Evolutionary conservation across 2,329 filamentous ascomycete genomes (phyloP).

Genomic region (Xylaria sp.): DNA sequence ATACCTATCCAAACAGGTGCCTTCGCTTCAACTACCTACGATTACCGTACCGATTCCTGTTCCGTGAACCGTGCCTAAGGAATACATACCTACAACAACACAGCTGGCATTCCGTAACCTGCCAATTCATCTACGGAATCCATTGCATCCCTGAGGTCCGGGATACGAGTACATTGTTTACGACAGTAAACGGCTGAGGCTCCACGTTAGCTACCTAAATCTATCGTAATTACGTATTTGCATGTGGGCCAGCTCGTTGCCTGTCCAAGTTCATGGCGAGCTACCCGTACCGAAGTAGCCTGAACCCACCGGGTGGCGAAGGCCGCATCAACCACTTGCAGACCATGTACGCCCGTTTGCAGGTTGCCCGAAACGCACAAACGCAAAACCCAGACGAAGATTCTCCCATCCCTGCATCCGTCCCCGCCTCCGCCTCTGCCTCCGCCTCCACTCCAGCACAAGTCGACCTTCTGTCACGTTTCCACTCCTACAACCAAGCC

Average conservation of each 20-base stretch:
- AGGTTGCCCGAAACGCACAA: constrained; percentile 27
- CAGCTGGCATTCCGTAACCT: too few species aligned
- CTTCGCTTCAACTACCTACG: too few species aligned
- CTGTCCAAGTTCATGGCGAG: constrained; percentile 31
- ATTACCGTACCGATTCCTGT: too few species aligned
- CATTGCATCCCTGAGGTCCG: too few species aligned
- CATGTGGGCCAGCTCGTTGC: constrained; percentile 17
- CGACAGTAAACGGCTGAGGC: not conserved
- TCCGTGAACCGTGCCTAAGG: too few species aligned
- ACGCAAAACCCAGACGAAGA: constrained; percentile 18
- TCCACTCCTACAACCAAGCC: constrained; percentile 29
- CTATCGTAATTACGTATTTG: constrained; percentile 1
- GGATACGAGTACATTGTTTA: not conserved
- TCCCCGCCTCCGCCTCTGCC: constrained; percentile 7
- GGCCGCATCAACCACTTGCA: constrained; percentile 35
- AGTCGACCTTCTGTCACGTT: constrained; percentile 33
- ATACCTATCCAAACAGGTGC: not conserved
- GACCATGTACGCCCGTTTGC: constrained; percentile 38
- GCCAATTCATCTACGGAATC: too few species aligned
- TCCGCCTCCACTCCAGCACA: constrained; percentile 19
- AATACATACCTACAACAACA: too few species aligned
- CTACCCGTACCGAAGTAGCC: constrained; percentile 25
- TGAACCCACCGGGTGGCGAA: constrained; percentile 27
- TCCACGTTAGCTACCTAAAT: constrained; percentile 10
- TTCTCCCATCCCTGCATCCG: constrained; percentile 5